A percentile compares a stretch with the other conserved stretches of the same genome.
These are phyloP conservation scores for Trametes polyzona DNA, from an alignment of 1,284 basidiomycete species.

Conservation along the genomic window DNA sequence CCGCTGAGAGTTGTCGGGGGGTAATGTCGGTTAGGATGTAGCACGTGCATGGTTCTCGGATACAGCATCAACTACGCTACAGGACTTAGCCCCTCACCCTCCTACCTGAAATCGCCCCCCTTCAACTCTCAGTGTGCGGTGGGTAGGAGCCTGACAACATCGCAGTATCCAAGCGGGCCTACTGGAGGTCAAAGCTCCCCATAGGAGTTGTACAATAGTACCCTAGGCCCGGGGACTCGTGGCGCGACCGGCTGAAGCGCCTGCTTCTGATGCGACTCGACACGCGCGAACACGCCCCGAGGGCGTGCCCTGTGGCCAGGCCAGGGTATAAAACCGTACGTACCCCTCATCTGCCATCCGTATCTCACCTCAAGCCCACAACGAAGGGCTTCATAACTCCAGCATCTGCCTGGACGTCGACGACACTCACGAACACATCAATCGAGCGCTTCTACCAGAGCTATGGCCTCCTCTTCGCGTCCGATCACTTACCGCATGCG, in stretches of 20 bases:
- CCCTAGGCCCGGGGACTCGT: slow-evolving; percentile 7
- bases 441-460: neutral
- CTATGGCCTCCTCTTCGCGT: slow-evolving; percentile 16
- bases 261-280: slow-evolving; percentile 20
- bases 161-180: too few species aligned
- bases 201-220: neutral
- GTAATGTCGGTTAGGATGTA: too few species aligned
- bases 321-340: slow-evolving; percentile 21
- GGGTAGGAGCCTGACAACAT: too few species aligned
- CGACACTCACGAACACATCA: neutral
- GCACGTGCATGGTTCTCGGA: too few species aligned
- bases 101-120: too few species aligned
- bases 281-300: slow-evolving; percentile 23
- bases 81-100: too few species aligned
- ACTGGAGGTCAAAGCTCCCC: neutral
- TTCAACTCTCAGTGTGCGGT: too few species aligned
- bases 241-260: slow-evolving; percentile 15
- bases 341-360: neutral
- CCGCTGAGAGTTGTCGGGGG: too few species aligned
- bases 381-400: slow-evolving; percentile 3
- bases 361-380: slow-evolving; percentile 19
- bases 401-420: slow-evolving; percentile 1
- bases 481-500: slow-evolving; percentile 17
- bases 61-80: too few species aligned
- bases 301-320: slow-evolving; percentile 21